Conservation (phyloP, 2,329 filamentous ascomycete species). For the Colletotrichum sp. region DNA sequence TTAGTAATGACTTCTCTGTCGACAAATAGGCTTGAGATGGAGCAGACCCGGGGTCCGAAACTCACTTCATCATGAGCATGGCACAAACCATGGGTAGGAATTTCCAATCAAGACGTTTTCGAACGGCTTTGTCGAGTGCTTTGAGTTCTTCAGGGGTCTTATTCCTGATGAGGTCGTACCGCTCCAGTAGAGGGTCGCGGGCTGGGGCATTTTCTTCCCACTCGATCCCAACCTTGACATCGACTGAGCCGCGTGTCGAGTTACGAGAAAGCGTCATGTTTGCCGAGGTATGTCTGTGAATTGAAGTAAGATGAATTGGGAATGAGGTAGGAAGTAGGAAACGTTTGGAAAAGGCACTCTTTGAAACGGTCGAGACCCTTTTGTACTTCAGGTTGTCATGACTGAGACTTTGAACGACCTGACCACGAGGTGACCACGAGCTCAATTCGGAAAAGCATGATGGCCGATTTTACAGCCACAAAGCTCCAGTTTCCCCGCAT, state of each 20-base stretch:
- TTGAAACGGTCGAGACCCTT: background rate
- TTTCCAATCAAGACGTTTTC: conserved; percentile 30
- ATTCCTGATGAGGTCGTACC: conserved; percentile 20
- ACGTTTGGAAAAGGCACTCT: background rate
- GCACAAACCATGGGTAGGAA: conserved; percentile 30
- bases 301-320: background rate
- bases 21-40: background rate
- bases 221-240: background rate
- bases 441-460: background rate
- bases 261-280: background rate
- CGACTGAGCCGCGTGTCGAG: background rate
- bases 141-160: conserved; percentile 27
- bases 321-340: background rate
- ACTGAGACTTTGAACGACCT: background rate
- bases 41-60: background rate
- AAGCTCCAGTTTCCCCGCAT: background rate
- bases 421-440: background rate
- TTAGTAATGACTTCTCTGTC: background rate
- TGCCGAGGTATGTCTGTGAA: background rate
- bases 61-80: conserved; percentile 36
- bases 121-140: conserved; percentile 25
- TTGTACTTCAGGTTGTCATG: background rate
- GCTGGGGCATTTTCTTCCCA: background rate
- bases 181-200: conserved; percentile 10
- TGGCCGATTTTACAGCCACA: background rate